Evolutionary conservation across 192 early-diverging fungal genomes (phyloP).

Genomic region (Podila epigama): DNA sequence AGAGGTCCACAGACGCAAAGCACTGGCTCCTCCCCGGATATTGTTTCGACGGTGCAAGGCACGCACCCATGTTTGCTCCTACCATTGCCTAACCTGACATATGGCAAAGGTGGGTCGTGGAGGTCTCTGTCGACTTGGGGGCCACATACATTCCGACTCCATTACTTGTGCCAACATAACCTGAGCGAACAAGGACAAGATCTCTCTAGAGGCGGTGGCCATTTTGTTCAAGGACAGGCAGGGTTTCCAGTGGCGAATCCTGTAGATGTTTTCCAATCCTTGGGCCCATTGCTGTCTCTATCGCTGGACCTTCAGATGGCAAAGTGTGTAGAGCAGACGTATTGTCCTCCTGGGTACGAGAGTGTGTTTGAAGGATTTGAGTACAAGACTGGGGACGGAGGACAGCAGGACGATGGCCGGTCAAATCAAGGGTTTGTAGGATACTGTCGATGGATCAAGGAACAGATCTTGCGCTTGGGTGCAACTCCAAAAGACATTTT

Average conservation of each 20-base stretch:
- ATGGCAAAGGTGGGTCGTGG: neutral
- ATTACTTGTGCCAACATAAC: neutral
- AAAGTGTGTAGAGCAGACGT: neutral
- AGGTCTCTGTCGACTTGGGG: neutral
- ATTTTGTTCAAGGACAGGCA: neutral
- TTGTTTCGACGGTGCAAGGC: neutral
- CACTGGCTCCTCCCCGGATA: neutral
- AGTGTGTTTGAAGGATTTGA: neutral
- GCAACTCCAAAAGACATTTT: neutral
- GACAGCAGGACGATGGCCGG: neutral
- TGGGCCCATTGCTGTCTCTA: neutral
- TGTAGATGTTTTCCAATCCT: neutral
- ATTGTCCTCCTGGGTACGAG: neutral
- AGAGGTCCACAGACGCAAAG: neutral
- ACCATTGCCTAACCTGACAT: neutral
- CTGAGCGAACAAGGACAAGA: neutral
- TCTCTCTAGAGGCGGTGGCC: no score
- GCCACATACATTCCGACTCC: neutral
- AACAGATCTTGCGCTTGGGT: neutral
- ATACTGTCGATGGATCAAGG: constrained; percentile 1
- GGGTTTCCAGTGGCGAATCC: neutral
- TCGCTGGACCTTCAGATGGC: neutral
- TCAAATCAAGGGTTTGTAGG: neutral
- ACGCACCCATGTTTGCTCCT: neutral
- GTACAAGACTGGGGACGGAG: neutral